A percentile compares a stretch with the other conserved stretches of the same genome.
Conservation (phyloP, 2,329 filamentous ascomycete species). For the Mollisia scopiformis region DNA sequence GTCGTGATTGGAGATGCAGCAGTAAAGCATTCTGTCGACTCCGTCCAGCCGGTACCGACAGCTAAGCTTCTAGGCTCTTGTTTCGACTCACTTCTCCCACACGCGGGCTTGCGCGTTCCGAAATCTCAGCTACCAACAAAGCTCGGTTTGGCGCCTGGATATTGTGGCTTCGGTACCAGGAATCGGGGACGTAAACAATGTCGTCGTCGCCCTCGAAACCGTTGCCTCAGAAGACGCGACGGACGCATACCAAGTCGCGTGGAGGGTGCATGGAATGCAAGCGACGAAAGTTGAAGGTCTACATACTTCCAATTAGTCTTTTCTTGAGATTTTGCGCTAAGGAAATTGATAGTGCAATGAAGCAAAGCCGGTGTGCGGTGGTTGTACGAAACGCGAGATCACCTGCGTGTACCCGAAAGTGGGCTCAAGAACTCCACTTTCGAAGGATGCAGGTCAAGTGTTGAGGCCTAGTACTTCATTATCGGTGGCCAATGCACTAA, state of each 20-base stretch:
- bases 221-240: conserved; percentile 1
- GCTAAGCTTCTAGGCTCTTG: neutral
- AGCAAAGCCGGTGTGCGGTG: neutral
- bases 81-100: neutral
- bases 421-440: neutral
- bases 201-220: no score
- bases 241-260: conserved; percentile 52
- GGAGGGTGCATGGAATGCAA: conserved; percentile 70
- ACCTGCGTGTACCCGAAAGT: neutral
- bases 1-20: neutral
- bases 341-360: conserved; percentile 3
- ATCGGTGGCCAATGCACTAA: neutral
- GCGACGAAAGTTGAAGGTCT: conserved; percentile 63
- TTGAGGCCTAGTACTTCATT: neutral
- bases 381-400: neutral
- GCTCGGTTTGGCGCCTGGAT: neutral
- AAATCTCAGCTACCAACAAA: neutral
- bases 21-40: neutral
- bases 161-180: neutral
- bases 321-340: neutral
- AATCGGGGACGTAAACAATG: neutral
- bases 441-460: neutral
- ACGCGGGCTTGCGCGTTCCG: neutral
- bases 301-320: neutral
- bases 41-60: neutral